Evolutionary conservation across 2,329 filamentous ascomycete species (phyloP).

Genomic region (Neopestalotiopsis clavispora): DNA sequence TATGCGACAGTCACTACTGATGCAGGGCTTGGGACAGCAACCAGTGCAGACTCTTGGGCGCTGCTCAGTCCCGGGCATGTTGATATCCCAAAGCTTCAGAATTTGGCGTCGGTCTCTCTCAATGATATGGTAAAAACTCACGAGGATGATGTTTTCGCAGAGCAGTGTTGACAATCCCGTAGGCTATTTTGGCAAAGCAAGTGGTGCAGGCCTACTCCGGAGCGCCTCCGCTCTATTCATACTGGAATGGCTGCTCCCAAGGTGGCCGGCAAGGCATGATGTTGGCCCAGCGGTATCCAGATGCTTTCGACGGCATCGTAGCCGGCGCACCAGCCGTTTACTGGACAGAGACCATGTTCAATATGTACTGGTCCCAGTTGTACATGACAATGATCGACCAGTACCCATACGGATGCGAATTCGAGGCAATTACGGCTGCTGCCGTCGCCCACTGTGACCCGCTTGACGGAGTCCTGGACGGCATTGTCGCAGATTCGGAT

Average conservation of each 20-base stretch:
- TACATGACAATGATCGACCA: background rate
- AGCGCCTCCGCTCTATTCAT: constrained; percentile 45
- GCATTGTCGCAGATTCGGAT: background rate
- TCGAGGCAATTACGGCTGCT: background rate
- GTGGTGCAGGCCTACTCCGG: constrained; percentile 41
- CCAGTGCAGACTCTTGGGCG: constrained; percentile 24
- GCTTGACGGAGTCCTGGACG: constrained; percentile 7
- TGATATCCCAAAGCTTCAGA: constrained; percentile 30
- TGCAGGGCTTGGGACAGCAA: constrained; percentile 25
- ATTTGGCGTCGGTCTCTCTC: constrained; percentile 31
- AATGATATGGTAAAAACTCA: constrained; percentile 23
- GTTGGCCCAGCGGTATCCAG: constrained; percentile 55
- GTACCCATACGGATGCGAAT: constrained; percentile 1
- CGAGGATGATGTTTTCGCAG: background rate
- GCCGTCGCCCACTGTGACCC: constrained; percentile 1
- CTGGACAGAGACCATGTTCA: constrained; percentile 16
- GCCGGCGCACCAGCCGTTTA: constrained; percentile 49
- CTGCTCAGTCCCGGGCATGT: constrained; percentile 28
- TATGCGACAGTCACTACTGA: constrained; percentile 35
- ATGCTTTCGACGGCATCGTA: constrained; percentile 59
- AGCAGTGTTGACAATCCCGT: background rate
- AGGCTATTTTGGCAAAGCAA: background rate
- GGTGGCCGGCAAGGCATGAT: constrained; percentile 61
- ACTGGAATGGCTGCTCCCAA: constrained; percentile 57
- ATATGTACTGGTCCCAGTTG: constrained; percentile 5